Percentiles rank a stretch among this genome's conserved stretches.
Evolutionary conservation across 108 stramenopile species (phyloP).

Genomic region (Nitzschia palea): DNA sequence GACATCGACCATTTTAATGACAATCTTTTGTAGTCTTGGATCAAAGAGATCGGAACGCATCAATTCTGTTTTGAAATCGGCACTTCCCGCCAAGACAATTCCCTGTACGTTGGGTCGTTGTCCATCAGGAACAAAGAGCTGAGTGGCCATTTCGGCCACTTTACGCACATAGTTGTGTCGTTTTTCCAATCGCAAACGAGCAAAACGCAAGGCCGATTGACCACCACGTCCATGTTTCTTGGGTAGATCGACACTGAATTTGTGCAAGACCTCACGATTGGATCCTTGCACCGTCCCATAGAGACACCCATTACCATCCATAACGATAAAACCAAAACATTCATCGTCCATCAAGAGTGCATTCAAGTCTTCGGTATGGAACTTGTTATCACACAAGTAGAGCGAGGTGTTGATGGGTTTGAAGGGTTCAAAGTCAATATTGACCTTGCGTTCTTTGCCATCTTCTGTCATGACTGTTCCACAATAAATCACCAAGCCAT

Average conservation of each 20-base stretch:
- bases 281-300: constrained; percentile 96
- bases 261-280: constrained; percentile 94
- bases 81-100: constrained; percentile 95
- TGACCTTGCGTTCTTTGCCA: constrained; percentile 97
- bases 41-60: constrained; percentile 96
- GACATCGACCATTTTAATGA: constrained; percentile 98
- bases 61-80: constrained; percentile 98
- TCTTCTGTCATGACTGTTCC: constrained; percentile 99
- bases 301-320: constrained; percentile 98
- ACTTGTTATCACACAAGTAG: constrained; percentile 99
- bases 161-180: constrained; percentile 99
- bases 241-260: constrained; percentile 98
- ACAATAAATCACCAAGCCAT: constrained; percentile 98
- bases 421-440: constrained; percentile 98
- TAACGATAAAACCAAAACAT: constrained; percentile 98
- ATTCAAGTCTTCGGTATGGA: constrained; percentile 96
- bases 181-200: constrained; percentile 98
- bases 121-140: constrained; percentile 95
- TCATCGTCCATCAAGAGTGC: constrained; percentile 99
- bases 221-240: constrained; percentile 99
- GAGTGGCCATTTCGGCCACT: constrained; percentile 96
- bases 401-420: constrained; percentile 99
- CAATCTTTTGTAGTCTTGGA: constrained; percentile 88
- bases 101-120: constrained; percentile 97
- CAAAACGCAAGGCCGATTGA: constrained; percentile 99